Percentiles rank a stretch among this genome's conserved stretches.
These are phyloP conservation scores for Lactarius trivialis DNA, from an alignment of 768 basidiomycete species.

Conservation along the genomic window DNA sequence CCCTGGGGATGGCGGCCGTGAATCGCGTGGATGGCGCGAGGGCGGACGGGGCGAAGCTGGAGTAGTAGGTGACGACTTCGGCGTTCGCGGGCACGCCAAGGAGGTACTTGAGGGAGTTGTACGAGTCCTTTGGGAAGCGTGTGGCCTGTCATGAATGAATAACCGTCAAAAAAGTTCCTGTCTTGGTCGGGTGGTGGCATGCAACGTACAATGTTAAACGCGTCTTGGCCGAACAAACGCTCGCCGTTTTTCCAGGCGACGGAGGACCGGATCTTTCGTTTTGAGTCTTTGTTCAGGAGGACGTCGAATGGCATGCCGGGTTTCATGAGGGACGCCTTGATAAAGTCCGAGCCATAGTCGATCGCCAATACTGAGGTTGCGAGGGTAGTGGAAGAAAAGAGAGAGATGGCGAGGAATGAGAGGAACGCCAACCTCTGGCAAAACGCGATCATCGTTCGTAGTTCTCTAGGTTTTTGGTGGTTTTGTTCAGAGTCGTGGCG, in stretches of 20 bases:
- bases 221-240: constrained; percentile 84
- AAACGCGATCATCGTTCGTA: constrained; percentile 6
- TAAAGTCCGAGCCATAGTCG: constrained; percentile 98
- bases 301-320: constrained; percentile 95
- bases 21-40: constrained; percentile 55
- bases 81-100: constrained; percentile 57
- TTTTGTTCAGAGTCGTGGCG: constrained; percentile 6
- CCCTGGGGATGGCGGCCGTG: constrained; percentile 33
- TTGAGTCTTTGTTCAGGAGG: constrained; percentile 92
- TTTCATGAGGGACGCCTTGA: constrained; percentile 93
- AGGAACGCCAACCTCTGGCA: constrained; percentile 15
- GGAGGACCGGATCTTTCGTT: constrained; percentile 85
- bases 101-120: constrained; percentile 78
- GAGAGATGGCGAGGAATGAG: constrained; percentile 18
- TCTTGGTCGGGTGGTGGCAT: no score
- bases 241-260: constrained; percentile 93
- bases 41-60: constrained; percentile 49
- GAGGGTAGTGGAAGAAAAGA: constrained; percentile 24
- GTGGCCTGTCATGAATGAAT: constrained; percentile 56
- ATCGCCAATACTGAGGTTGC: constrained; percentile 81
- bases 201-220: constrained; percentile 71
- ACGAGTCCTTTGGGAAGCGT: constrained; percentile 84
- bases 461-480: not conserved
- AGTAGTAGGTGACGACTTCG: constrained; percentile 28
- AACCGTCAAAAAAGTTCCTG: not conserved